Evolutionary conservation across 352 stramenopile species (phyloP), one percentile per base, ranked within the genome.

Genomic region (Phytophthora nicotianae): DNA sequence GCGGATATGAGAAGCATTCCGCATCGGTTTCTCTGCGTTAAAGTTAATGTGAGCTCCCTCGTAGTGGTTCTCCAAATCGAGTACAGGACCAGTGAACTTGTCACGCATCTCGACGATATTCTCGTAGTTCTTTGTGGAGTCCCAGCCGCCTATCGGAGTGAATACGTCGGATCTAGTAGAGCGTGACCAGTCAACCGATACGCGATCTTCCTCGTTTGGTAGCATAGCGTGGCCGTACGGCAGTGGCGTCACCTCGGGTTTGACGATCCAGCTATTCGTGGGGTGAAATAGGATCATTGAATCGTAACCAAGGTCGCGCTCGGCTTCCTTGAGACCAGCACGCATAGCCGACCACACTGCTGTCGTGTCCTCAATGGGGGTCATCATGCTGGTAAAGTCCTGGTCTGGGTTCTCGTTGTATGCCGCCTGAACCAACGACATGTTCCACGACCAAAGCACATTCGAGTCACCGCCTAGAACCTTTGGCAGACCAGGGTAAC

Each of bases 401-500:
- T 38, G 10, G 32, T 38, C 32, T 11, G 11, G 32, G 32, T 38
- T n/a, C 13, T 54, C 29, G 17, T 29, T 26, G 29, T 35, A 32
- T 4, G 42, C 42, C 4, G 42, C 7, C 3, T 49, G 42, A 20
- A 33, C 42, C 11, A 20, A 7, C 20, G 42, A 49, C 13, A 49
- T 32, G 42, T 49, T 49, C 42, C 42, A 49, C 10, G 42, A 49
- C 42, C 42, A 49, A 5, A 49, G 6, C 4, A 26, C 21, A 11
- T 49, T 33, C 4, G 42, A 37, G 43, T 50, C 43, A 21, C 43
- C 24, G 9, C 24, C 24, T 1, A 50, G 14, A 21, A 50, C 6
- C 21, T 49, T 49, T 14, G 42, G 42, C 14, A 49, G 21, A n/a
- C 42, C 42, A 29, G 40, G 42, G 9, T 33, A 48, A 23, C 41